Percentiles rank a stretch among this genome's conserved stretches.
Conservation (phyloP, 148 eudicot species). For the Bassia scoparia region DNA sequence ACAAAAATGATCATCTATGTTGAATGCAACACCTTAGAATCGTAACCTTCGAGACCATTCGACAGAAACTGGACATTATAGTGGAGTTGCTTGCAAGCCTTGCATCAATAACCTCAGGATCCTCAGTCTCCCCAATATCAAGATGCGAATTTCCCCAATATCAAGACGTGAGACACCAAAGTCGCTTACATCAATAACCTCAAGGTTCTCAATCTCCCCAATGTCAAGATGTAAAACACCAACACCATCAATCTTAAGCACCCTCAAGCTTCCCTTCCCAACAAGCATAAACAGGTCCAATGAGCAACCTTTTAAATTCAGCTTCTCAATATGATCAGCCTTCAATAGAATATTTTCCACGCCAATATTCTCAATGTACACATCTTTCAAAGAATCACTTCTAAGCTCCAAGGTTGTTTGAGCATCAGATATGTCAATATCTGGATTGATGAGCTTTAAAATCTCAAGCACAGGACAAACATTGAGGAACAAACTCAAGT, state of each 20-base stretch:
- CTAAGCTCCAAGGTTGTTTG: slow-evolving; percentile 59
- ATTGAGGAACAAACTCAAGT: slow-evolving; percentile 67
- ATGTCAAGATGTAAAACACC: too few species aligned
- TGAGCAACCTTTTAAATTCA: slow-evolving; percentile 81
- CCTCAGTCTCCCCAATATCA: slow-evolving; percentile 69
- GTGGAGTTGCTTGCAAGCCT: slow-evolving; percentile 88
- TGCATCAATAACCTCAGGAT: slow-evolving; percentile 79
- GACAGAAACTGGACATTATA: slow-evolving; percentile 64
- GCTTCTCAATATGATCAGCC: slow-evolving; percentile 68
- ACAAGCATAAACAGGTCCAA: slow-evolving; percentile 46
- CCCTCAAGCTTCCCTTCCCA: slow-evolving; percentile 9
- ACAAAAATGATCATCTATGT: slow-evolving; percentile 76
- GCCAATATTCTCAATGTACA: slow-evolving; percentile 68
- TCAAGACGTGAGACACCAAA: slow-evolving; percentile 83
- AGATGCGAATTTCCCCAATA: slow-evolving; percentile 77
- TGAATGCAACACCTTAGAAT: slow-evolving; percentile 80
- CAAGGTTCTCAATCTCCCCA: too few species aligned
- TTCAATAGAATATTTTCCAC: slow-evolving; percentile 77
- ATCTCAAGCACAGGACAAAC: slow-evolving; percentile 72
- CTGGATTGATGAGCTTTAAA: slow-evolving; percentile 53
- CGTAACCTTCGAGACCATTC: slow-evolving; percentile 71
- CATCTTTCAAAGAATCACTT: slow-evolving; percentile 60
- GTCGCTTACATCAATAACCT: too few species aligned
- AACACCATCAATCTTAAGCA: slow-evolving; percentile 74
- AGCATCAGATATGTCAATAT: slow-evolving; percentile 76